A percentile compares a stretch with the other conserved stretches of the same genome.
Evolutionary conservation across 352 stramenopile genomes (phyloP).

Genomic region (Peronospora belbahrii): DNA sequence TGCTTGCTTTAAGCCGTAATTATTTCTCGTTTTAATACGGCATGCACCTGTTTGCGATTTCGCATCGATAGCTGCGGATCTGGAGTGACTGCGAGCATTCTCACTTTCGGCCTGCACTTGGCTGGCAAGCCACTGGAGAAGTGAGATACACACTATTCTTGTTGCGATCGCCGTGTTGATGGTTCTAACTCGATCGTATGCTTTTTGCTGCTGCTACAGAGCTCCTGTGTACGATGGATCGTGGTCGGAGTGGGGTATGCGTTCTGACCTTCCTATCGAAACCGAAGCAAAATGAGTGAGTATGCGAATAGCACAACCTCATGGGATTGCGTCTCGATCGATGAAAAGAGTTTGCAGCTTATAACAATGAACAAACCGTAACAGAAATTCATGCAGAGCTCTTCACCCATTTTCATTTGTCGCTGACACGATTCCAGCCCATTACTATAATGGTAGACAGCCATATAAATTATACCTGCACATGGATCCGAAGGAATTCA

Average conservation of each 20-base stretch:
- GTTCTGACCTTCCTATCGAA: conserved; percentile 49
- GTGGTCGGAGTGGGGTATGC: conserved; percentile 82
- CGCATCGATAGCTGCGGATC: conserved; percentile 56
- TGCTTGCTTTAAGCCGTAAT: background rate
- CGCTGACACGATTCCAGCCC: too few species aligned
- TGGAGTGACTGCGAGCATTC: conserved; percentile 53
- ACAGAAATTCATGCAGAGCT: conserved; percentile 7
- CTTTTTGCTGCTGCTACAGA: conserved; percentile 19
- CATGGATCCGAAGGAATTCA: too few species aligned
- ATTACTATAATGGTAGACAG: too few species aligned
- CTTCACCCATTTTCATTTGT: background rate
- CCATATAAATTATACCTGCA: too few species aligned
- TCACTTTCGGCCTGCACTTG: conserved; percentile 63
- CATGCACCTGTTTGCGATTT: background rate
- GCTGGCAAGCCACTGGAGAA: conserved; percentile 59
- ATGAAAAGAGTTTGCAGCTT: conserved; percentile 2
- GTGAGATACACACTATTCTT: conserved; percentile 19
- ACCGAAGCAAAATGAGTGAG: conserved; percentile 12
- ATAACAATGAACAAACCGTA: conserved; percentile 2
- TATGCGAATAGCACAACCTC: background rate
- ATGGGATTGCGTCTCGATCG: background rate
- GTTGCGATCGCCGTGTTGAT: background rate
- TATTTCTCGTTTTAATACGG: too few species aligned
- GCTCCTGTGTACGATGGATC: conserved; percentile 85
- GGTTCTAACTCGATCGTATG: conserved; percentile 3